Base-by-base conservation (phyloP, 1,284 basidiomycete species). In the Trichosporon ovoides region DNA sequence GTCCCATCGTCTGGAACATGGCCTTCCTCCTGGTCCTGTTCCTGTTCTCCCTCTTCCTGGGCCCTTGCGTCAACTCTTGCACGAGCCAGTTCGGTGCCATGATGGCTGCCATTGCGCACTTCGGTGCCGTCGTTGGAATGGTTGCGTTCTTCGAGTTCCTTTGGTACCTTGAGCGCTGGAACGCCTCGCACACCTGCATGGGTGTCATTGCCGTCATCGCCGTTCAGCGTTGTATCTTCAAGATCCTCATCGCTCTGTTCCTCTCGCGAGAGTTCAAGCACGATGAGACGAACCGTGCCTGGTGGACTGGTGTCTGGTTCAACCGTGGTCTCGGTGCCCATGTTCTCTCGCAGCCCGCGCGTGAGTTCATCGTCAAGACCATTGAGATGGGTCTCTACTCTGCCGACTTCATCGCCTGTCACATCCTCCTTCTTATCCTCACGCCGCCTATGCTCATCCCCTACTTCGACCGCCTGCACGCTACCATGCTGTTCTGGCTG, bases 251-350 rank as follows among this genome's bases (percentile, higher is more conserved):
- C 68, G 81, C 92, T 1, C 86, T 94, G 56, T 91, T 94, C 83
- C 81, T 97, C 40, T 89, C 91, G 34, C 87, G 93, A 64, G 93
- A 97, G 78, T 94, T 95, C 83, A 96, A 96, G 80, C 91, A 95
- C 71, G 93, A 97, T 73, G 92, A 96, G 80, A 93, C 91, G 19
- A 97, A 96, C 79, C 83, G 91, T 34, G 92, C 92, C 10, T 97
- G 92, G 92, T 97, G 93, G 93, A 94, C 91, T 62, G 71, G 93
- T 71, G 85, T 89, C 66, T 96, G 92, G 92, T 94, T 93, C 75
- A 91, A 91, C 56, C 87, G 92, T 52, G 91, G 91, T 5, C 82
- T 96, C 34, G 93, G 93, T 38, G 72, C 84, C 3, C 87, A 91
- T 75, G 89, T 86, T 43, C 87, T 93, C 83, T 91, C 89, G 18